Evolutionary conservation across 192 early-diverging fungal species (phyloP).

Genomic region (Gigaspora rosea): DNA sequence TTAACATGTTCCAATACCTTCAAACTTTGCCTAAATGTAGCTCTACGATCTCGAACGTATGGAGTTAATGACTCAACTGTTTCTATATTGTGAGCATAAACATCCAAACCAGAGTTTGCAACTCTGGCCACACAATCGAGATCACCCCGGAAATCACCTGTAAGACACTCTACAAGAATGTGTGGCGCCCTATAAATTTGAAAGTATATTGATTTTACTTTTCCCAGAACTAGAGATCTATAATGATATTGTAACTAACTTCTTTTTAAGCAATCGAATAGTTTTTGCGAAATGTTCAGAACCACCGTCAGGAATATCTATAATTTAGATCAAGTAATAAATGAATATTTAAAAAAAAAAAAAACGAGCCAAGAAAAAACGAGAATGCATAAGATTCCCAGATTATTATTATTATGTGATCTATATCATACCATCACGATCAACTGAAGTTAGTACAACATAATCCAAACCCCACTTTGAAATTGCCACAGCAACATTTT

Average conservation of each 20-base stretch:
- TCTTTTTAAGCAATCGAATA: constrained; percentile 82
- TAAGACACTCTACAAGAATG: constrained; percentile 95
- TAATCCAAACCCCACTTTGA: constrained; percentile 95
- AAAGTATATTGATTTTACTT: not conserved
- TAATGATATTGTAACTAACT: constrained; percentile 48
- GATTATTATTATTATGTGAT: not conserved
- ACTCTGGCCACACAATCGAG: constrained; percentile 77
- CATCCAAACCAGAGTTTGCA: constrained; percentile 91
- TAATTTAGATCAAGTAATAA: not conserved
- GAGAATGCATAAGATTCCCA: not conserved
- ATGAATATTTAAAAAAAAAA: not conserved
- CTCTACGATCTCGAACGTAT: constrained; percentile 91
- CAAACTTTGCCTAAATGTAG: constrained; percentile 90
- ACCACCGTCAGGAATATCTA: constrained; percentile 89
- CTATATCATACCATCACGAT: constrained; percentile 76
- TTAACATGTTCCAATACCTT: constrained; percentile 89
- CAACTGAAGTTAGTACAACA: constrained; percentile 96
- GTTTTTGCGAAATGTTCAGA: constrained; percentile 93
- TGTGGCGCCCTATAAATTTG: constrained; percentile 68
- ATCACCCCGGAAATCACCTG: constrained; percentile 88
- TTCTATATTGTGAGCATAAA: constrained; percentile 98
- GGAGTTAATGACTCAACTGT: constrained; percentile 89
- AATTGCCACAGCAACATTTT: constrained; percentile 91
- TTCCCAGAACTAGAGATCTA: not conserved
- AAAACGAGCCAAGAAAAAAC: not conserved